Percentiles rank a stretch among this genome's conserved stretches.
phyloP scores from a whole-genome alignment of 495 filamentous ascomycete genomes.

The Cetradonia linearis region DNA sequence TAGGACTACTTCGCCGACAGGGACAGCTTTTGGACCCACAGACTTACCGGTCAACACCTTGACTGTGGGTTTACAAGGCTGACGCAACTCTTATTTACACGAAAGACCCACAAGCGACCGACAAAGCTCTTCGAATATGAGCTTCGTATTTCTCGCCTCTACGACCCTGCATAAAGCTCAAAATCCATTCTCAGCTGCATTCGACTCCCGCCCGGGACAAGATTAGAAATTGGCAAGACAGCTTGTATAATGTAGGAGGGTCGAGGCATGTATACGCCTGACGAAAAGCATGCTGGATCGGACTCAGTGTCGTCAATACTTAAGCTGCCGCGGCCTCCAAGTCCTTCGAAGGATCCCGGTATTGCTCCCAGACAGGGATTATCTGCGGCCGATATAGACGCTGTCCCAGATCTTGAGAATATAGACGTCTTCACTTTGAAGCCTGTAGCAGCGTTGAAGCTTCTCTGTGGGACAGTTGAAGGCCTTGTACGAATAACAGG shows the following conservation, averaged over 20 bases:
- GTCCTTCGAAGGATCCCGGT: slow-evolving; percentile 26
- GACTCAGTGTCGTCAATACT: slow-evolving; percentile 2
- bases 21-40: neutral
- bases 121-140: neutral
- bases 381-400: slow-evolving; percentile 17
- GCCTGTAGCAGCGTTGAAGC: slow-evolving; percentile 64
- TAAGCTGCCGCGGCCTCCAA: slow-evolving; percentile 24
- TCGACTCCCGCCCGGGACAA: neutral
- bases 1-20: neutral
- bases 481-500: slow-evolving; percentile 59
- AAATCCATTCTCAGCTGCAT: neutral
- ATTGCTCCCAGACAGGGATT: slow-evolving; percentile 15
- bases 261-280: slow-evolving; percentile 1
- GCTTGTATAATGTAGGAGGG: neutral
- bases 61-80: neutral
- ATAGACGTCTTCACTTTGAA: slow-evolving; percentile 61
- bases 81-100: neutral
- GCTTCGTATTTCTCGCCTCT: slow-evolving; percentile 1
- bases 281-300: slow-evolving; percentile 1
- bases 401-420: slow-evolving; percentile 22
- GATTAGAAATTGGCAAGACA: neutral
- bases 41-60: neutral
- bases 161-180: neutral
- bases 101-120: neutral
- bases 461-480: slow-evolving; percentile 65